Conservation (phyloP, 495 filamentous ascomycete species). For the Cercophora sp. region DNA sequence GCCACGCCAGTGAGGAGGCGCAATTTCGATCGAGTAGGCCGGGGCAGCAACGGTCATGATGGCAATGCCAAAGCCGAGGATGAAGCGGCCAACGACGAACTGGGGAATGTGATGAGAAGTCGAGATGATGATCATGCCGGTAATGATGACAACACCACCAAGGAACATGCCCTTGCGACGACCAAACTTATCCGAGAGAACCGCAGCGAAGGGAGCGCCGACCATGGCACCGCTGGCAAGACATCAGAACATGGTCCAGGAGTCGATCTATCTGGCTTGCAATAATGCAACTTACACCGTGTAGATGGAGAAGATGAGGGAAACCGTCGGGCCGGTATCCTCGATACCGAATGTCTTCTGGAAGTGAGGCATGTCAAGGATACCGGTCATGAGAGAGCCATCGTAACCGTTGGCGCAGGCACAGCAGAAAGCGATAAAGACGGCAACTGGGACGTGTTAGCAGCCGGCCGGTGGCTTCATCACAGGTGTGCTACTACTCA, state of each 20-base stretch:
- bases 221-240: conserved; percentile 43
- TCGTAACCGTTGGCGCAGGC: conserved; percentile 53
- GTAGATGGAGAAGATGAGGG: conserved; percentile 46
- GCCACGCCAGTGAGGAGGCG: conserved; percentile 49
- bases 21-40: conserved; percentile 44
- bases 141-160: conserved; percentile 49
- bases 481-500: conserved; percentile 22
- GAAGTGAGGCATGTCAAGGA: conserved; percentile 41
- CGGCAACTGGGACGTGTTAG: conserved; percentile 13
- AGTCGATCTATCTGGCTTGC: too few species aligned
- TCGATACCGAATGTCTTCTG: conserved; percentile 31
- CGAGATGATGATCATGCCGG: conserved; percentile 44
- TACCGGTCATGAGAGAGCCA: conserved; percentile 43
- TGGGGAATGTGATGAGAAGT: conserved; percentile 35
- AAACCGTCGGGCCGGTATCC: conserved; percentile 33
- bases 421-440: conserved; percentile 45
- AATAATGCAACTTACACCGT: conserved; percentile 42
- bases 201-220: conserved; percentile 40
- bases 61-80: conserved; percentile 49
- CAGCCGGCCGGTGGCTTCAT: background rate
- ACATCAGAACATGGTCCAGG: too few species aligned
- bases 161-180: conserved; percentile 44
- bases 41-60: conserved; percentile 49
- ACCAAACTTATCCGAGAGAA: conserved; percentile 42
- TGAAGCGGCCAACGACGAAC: conserved; percentile 48